phyloP scores from a whole-genome alignment of 192 early-diverging fungal genomes.

The Umbelopsis isabellina region DNA sequence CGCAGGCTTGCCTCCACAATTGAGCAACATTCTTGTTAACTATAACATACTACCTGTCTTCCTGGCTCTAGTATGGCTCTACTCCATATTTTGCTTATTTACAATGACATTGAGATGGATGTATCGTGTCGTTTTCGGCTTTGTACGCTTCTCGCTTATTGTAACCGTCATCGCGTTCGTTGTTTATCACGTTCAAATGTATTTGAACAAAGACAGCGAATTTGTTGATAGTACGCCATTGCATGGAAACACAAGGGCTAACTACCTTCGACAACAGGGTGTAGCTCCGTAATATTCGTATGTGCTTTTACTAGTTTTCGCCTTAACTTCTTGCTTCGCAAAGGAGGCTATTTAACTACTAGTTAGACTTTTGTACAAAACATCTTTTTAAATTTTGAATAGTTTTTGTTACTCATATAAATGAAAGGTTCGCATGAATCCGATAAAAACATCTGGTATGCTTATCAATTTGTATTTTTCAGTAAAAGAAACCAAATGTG shows the following conservation, averaged over 20 bases:
- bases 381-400: no score
- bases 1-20: not conserved
- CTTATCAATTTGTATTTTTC: no score
- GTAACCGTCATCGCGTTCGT: conserved; percentile 13
- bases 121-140: conserved; percentile 25
- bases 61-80: conserved; percentile 29
- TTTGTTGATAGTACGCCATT: conserved; percentile 5
- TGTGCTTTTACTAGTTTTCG: not conserved
- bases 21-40: conserved; percentile 27
- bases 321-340: no score
- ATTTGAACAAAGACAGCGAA: conserved; percentile 16
- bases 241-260: not conserved
- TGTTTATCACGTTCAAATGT: conserved; percentile 27
- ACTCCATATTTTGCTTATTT: conserved; percentile 33
- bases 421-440: no score
- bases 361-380: no score
- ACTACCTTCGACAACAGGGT: conserved; percentile 3
- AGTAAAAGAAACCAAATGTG: no score
- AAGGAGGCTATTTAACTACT: no score
- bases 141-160: conserved; percentile 35
- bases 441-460: no score
- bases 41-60: conserved; percentile 34
- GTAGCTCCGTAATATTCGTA: not conserved
- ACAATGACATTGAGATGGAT: conserved; percentile 20
- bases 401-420: no score